These are phyloP conservation scores for Zostera marina DNA, from an alignment of 116 monocot species.

Conservation along the genomic window DNA sequence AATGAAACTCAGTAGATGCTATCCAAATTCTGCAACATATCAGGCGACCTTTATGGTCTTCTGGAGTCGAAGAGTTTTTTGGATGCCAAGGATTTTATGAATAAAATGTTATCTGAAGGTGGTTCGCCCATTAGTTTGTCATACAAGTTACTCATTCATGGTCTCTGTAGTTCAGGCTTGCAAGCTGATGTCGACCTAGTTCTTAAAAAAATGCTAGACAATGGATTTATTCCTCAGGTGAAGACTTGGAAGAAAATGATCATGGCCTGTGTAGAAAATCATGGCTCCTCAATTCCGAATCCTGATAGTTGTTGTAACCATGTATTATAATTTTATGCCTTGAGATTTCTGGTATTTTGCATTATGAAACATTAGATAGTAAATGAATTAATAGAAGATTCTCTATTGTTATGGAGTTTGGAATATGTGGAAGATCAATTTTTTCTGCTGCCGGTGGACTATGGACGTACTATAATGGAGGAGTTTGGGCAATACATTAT, in stretches of 20 bases:
- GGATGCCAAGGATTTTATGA: conserved; percentile 53
- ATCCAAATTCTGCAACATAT: conserved; percentile 70
- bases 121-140: conserved; percentile 49
- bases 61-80: conserved; percentile 24
- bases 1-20: conserved; percentile 52
- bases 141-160: conserved; percentile 51
- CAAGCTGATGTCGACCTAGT: conserved; percentile 32
- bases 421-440: too few species aligned
- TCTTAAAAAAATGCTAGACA: conserved; percentile 55
- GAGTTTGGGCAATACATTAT: too few species aligned
- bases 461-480: too few species aligned
- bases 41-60: conserved; percentile 55
- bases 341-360: too few species aligned
- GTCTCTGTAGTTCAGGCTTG: conserved; percentile 39
- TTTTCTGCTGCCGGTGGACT: too few species aligned
- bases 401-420: too few species aligned
- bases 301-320: background rate
- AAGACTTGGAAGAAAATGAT: conserved; percentile 71
- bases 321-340: too few species aligned
- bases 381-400: too few species aligned
- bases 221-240: conserved; percentile 59
- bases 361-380: too few species aligned
- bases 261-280: conserved; percentile 16
- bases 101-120: conserved; percentile 36
- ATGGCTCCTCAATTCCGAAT: too few species aligned